Base-by-base conservation (phyloP, 768 basidiomycete genomes). In the Russula emetica region DNA sequence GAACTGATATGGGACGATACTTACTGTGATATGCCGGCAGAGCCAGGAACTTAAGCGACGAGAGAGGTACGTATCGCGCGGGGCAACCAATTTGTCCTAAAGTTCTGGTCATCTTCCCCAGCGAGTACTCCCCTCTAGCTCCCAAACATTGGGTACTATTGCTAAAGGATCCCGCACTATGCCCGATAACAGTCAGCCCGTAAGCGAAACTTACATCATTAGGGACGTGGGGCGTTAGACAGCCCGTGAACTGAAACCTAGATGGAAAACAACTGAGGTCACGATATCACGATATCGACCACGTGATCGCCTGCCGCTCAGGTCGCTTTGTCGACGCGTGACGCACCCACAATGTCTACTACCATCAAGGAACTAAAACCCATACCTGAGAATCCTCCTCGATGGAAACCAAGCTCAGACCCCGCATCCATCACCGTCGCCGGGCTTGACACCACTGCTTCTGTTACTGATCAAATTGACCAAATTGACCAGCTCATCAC, bases 401-500 rank as follows among this genome's bases (percentile, higher is more conserved):
- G 86, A 78, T 92, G 88, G 86, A 77, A 79, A 65, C 88, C 90
- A 9, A 83, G 79, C 32, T 66, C 78, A 5, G 82, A 92, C 72
- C 85, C 89, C 20, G 69, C 80, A 1, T 79, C 80, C 51, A 91
- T 93, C 59, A 72, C 77, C 16, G 78, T 92, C 3, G 86, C 89
- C 9, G 90, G 91, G 0, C 78, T 93, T 42, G 88, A 93, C 69
- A 82, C 81, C 0, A 78, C 77, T 11, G 87, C 88, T 26, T 79
- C 88, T 24, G 77, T 85, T 28, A 82, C 82, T 63, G 92, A 88
- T 70, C 94, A 97, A 76, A 88, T 94, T 59, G 93, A 96, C 71
- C 92, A 95, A 75, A 92, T 97, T 62, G 95, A 98, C 74, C 95
- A 97, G 72, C 80, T 95, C 70, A 95, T 96, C 66, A 94, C 95